A percentile compares a stretch with the other conserved stretches of the same genome.
Evolutionary conservation across 352 stramenopile genomes (phyloP).

Genomic region (Phytophthora litchii): DNA sequence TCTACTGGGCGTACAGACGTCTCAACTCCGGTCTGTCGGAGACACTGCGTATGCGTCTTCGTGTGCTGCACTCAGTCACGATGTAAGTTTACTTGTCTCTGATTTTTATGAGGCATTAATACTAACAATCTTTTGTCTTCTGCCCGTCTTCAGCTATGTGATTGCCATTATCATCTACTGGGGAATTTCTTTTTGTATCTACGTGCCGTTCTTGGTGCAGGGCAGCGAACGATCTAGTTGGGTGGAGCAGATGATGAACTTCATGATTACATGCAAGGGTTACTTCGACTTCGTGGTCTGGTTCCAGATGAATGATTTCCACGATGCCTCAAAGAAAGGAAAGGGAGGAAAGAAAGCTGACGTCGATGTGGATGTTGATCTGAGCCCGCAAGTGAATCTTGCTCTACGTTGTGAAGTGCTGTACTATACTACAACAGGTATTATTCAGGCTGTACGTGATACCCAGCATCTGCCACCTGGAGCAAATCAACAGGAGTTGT

Average conservation of each 20-base stretch:
- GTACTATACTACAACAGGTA: slow-evolving; percentile 89
- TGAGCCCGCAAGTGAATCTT: slow-evolving; percentile 87
- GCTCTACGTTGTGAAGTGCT: slow-evolving; percentile 85
- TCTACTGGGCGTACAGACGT: slow-evolving; percentile 85
- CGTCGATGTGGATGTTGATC: slow-evolving; percentile 85
- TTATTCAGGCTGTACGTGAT: slow-evolving; percentile 86
- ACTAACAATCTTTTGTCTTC: slow-evolving; percentile 5
- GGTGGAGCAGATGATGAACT: slow-evolving; percentile 86
- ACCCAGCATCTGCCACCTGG: slow-evolving; percentile 69
- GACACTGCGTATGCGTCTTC: slow-evolving; percentile 84
- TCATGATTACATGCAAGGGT: slow-evolving; percentile 91
- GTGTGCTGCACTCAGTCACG: slow-evolving; percentile 87
- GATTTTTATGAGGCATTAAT: slow-evolving; percentile 2
- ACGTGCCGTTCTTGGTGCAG: slow-evolving; percentile 86
- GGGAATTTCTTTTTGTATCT: slow-evolving; percentile 84
- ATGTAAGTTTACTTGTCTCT: slow-evolving; percentile 54
- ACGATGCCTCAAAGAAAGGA: slow-evolving; percentile 47
- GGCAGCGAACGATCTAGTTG: slow-evolving; percentile 45
- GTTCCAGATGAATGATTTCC: slow-evolving; percentile 91
- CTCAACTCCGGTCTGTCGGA: slow-evolving; percentile 83
- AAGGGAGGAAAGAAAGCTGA: slow-evolving; percentile 55
- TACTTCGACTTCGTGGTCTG: slow-evolving; percentile 91
- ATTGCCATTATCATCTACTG: slow-evolving; percentile 93
- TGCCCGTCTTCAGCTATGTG: slow-evolving; percentile 59
- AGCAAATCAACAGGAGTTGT: slow-evolving; percentile 79